phyloP scores from a whole-genome alignment of 2,329 filamentous ascomycete genomes.

The Penicillium brasilianum region DNA sequence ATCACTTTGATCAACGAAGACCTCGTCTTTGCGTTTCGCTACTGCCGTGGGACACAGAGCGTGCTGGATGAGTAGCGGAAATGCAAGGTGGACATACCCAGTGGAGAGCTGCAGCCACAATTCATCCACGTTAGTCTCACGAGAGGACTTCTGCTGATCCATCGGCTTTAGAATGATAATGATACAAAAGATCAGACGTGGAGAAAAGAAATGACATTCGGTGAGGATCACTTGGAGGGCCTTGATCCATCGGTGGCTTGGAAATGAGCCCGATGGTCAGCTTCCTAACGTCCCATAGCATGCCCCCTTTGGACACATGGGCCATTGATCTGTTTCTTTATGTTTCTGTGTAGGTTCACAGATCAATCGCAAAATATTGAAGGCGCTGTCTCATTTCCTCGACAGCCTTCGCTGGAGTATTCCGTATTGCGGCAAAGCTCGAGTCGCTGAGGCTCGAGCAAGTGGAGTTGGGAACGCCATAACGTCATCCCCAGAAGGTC shows the following conservation, averaged over 20 bases:
- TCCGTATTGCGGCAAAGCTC: neutral
- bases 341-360: neutral
- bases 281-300: neutral
- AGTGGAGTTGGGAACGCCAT: conserved; percentile 20
- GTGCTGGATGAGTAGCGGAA: conserved; percentile 7
- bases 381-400: neutral
- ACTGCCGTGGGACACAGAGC: conserved; percentile 7
- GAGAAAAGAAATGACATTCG: neutral
- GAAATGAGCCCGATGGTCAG: neutral
- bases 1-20: conserved; percentile 11
- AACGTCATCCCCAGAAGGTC: conserved; percentile 24
- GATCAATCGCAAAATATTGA: neutral
- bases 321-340: neutral
- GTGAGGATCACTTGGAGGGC: neutral
- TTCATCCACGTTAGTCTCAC: neutral
- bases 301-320: neutral
- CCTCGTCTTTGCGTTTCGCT: conserved; percentile 10
- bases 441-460: conserved; percentile 23
- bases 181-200: neutral
- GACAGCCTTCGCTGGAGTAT: neutral
- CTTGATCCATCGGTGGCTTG: neutral
- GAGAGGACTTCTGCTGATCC: neutral
- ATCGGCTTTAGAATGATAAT: neutral
- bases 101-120: neutral
- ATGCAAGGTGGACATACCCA: conserved; percentile 17